A percentile compares a stretch with the other conserved stretches of the same genome.
Evolutionary conservation across 148 eudicot species (phyloP).

Genomic region (Camellia japonica): DNA sequence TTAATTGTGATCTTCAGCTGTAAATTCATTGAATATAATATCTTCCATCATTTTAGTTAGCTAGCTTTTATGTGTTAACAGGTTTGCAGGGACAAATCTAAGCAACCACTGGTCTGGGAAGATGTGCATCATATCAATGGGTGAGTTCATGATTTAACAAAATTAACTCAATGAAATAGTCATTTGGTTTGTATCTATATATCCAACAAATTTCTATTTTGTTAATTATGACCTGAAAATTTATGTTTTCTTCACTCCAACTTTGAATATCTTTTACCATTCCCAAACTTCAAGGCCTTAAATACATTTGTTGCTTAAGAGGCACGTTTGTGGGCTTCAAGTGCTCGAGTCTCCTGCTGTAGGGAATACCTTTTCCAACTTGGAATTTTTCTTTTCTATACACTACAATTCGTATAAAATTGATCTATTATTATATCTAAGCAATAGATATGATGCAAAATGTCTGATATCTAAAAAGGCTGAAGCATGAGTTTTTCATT

Average conservation of each 20-base stretch:
- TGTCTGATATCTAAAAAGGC: too few relatives aligned
- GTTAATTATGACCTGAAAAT: background rate
- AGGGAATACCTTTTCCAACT: too few relatives aligned
- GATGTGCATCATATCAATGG: conserved; percentile 54
- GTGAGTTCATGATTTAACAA: conserved; percentile 30
- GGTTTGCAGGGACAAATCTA: conserved; percentile 60
- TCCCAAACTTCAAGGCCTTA: too few relatives aligned
- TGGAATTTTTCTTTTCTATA: too few relatives aligned
- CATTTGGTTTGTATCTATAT: background rate
- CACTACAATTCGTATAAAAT: too few relatives aligned
- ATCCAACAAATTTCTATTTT: background rate
- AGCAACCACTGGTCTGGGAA: conserved; percentile 56
- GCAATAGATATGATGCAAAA: too few relatives aligned
- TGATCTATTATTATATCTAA: too few relatives aligned
- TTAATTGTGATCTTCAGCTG: background rate
- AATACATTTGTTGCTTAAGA: too few relatives aligned
- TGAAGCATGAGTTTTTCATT: background rate
- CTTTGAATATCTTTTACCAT: too few relatives aligned
- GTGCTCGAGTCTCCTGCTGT: too few relatives aligned
- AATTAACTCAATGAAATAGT: background rate
- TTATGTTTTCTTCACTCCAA: background rate
- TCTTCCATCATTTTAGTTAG: conserved; percentile 2
- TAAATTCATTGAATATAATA: background rate
- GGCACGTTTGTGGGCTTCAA: too few relatives aligned
- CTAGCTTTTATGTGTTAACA: conserved; percentile 20